Percentiles rank a stretch among this genome's conserved stretches.
Evolutionary conservation across 306 rosid species (phyloP).

Genomic region (Ziziphus jujuba): DNA sequence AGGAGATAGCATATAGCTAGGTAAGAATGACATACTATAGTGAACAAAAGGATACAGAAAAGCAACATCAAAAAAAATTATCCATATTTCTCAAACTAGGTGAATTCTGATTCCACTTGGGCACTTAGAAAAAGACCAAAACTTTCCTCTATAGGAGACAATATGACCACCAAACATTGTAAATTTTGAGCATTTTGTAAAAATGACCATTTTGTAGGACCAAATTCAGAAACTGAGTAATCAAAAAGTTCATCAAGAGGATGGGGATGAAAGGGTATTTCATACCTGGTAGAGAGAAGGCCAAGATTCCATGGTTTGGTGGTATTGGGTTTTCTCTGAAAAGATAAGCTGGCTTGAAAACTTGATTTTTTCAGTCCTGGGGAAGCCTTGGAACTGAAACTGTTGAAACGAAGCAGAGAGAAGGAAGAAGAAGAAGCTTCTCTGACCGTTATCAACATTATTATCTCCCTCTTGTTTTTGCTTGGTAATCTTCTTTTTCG

Average conservation of each 20-base stretch:
- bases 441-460: slow-evolving; percentile 70
- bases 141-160: too few species aligned
- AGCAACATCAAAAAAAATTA: not conserved
- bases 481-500: not conserved
- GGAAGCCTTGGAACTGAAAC: slow-evolving; percentile 31
- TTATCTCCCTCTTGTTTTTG: slow-evolving; percentile 21
- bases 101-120: too few species aligned
- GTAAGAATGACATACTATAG: not conserved
- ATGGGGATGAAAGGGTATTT: slow-evolving; percentile 5
- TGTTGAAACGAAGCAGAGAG: slow-evolving; percentile 38
- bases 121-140: too few species aligned
- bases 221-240: not conserved
- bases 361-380: slow-evolving; percentile 28
- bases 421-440: slow-evolving; percentile 56
- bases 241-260: not conserved
- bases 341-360: slow-evolving; percentile 46
- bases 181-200: not conserved
- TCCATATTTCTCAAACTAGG: too few species aligned
- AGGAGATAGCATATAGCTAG: not conserved
- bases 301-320: slow-evolving; percentile 38
- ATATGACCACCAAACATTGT: too few species aligned
- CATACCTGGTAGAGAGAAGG: slow-evolving; percentile 55
- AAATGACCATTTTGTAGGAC: not conserved
- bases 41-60: not conserved
- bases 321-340: slow-evolving; percentile 37